These are phyloP conservation scores for Ichthyophonus hoferi DNA, from an alignment of 208 protist species.

Conservation along the genomic window DNA sequence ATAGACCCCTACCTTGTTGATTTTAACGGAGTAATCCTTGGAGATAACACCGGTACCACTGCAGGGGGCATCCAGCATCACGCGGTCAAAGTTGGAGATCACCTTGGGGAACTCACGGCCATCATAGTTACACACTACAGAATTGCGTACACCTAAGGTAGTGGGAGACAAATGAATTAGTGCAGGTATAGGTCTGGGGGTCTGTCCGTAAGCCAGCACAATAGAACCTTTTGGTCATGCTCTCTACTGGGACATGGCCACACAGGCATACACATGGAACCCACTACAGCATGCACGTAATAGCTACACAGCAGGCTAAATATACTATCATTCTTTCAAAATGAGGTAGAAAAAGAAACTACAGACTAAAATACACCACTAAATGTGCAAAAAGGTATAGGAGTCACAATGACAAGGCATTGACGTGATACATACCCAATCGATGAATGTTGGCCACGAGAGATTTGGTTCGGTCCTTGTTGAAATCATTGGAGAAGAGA, in stretches of 20 bases:
- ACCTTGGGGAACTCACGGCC: constrained; percentile 77
- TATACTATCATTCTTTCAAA: no score
- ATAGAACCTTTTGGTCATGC: no score
- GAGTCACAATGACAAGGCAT: no score
- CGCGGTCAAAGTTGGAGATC: constrained; percentile 69
- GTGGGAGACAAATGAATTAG: no score
- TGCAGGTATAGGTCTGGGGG: no score
- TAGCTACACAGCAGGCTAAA: no score
- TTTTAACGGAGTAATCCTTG: constrained; percentile 91
- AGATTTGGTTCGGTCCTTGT: constrained; percentile 83
- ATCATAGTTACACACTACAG: constrained; percentile 88
- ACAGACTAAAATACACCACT: constrained; percentile 25
- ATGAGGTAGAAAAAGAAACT: background rate
- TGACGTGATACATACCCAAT: constrained; percentile 79
- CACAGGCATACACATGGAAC: no score
- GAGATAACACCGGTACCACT: constrained; percentile 96
- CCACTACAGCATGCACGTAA: no score
- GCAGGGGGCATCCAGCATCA: constrained; percentile 97
- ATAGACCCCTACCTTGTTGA: constrained; percentile 67
- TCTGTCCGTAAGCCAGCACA: no score
- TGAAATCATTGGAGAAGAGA: constrained; percentile 96
- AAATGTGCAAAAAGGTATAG: no score
- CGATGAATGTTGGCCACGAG: constrained; percentile 91
- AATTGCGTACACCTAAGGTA: constrained; percentile 85
- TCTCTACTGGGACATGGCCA: no score